phyloP scores from a whole-genome alignment of 1,139 yeast genomes.

The Diutina rugosa region DNA sequence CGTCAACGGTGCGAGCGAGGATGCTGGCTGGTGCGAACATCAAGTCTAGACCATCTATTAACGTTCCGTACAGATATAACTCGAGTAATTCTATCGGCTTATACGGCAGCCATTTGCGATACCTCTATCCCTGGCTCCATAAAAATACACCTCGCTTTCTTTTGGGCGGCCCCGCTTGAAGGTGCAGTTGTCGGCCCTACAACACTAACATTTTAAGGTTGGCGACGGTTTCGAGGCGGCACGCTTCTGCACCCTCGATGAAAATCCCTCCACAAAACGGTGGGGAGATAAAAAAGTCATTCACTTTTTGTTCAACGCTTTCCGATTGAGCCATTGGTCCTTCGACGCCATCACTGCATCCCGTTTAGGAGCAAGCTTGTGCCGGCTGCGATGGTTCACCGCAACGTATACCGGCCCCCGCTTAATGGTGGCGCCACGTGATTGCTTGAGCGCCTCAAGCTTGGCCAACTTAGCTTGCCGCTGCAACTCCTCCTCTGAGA shows the following conservation, averaged over 20 bases:
- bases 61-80: neutral
- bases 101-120: neutral
- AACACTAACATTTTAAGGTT: neutral
- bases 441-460: constrained; percentile 25
- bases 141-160: too few species aligned
- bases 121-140: neutral
- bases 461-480: constrained; percentile 26
- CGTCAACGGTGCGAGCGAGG: neutral
- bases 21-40: neutral
- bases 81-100: neutral
- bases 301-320: constrained; percentile 28
- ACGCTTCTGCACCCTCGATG: neutral
- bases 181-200: neutral
- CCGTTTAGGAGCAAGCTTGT: constrained; percentile 31
- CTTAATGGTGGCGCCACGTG: constrained; percentile 23
- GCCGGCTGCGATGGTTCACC: constrained; percentile 17
- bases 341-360: constrained; percentile 30
- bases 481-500: constrained; percentile 20
- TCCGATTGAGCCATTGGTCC: constrained; percentile 51
- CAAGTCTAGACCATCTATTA: neutral
- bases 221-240: neutral
- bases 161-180: neutral
- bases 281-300: neutral
- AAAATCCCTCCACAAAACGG: neutral
- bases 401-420: constrained; percentile 48